Evolutionary conservation across 176 grass and related monocot genomes (phyloP).

Genomic region (Tuctoria greenei): DNA sequence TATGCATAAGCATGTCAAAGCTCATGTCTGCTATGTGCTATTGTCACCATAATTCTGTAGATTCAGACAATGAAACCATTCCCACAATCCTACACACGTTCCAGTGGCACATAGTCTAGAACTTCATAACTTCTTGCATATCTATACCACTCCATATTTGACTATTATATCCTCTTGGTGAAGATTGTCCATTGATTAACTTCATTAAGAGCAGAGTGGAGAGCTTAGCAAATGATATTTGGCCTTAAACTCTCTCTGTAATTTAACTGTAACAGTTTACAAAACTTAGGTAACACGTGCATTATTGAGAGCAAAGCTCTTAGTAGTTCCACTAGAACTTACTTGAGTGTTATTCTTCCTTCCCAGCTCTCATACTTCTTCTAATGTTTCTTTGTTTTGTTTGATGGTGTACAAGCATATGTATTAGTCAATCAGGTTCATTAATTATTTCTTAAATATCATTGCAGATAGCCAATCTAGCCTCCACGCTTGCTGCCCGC

Average conservation of each 20-base stretch:
- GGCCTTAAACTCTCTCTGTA: not conserved
- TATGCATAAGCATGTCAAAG: conserved; percentile 36
- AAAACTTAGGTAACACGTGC: not conserved
- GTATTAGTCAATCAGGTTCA: not conserved
- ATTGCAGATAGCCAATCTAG: conserved; percentile 53
- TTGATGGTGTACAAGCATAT: not conserved
- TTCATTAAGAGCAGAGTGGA: not conserved
- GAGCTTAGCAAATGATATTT: not conserved
- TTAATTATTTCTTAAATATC: conserved; percentile 18
- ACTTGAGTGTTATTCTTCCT: not conserved
- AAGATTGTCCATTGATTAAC: not conserved
- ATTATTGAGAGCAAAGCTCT: not conserved
- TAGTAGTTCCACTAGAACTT: conserved; percentile 12
- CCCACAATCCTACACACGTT: not conserved
- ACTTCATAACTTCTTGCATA: not conserved
- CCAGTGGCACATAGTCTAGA: not conserved
- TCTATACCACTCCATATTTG: not conserved
- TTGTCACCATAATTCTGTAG: not conserved
- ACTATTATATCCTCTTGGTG: not conserved
- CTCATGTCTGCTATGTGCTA: conserved; percentile 6
- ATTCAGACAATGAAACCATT: not conserved
- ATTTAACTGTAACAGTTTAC: not conserved
- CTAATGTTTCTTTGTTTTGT: not conserved
- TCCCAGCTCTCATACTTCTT: not conserved
- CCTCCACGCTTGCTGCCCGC: conserved; percentile 71